Conservation (phyloP, 2,329 filamentous ascomycete genomes). For the Cercospora sp. region DNA sequence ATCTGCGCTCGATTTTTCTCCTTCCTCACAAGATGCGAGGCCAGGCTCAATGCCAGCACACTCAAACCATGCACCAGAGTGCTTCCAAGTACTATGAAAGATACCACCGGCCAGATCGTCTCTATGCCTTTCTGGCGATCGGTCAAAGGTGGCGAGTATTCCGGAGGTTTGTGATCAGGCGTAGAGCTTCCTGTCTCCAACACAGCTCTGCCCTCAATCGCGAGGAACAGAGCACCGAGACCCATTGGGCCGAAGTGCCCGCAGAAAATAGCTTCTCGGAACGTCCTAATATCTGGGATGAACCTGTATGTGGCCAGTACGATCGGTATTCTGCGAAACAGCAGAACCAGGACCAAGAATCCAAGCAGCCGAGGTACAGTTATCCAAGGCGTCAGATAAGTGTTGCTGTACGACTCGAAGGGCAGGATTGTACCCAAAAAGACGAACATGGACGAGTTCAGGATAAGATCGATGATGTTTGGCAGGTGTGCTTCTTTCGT, state of each 20-base stretch:
- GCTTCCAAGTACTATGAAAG: constrained; percentile 56
- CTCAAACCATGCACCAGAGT: constrained; percentile 58
- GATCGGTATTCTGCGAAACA: constrained; percentile 56
- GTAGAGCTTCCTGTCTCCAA: constrained; percentile 53
- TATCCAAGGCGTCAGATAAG: constrained; percentile 44
- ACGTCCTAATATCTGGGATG: constrained; percentile 53
- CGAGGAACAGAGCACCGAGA: constrained; percentile 58
- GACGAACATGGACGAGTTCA: constrained; percentile 58
- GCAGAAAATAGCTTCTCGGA: constrained; percentile 56
- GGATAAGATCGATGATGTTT: constrained; percentile 55
- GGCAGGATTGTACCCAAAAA: constrained; percentile 59
- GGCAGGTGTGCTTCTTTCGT: constrained; percentile 51
- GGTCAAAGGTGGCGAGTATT: constrained; percentile 37
- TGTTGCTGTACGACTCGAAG: constrained; percentile 48
- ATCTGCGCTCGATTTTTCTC: constrained; percentile 53
- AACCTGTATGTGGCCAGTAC: constrained; percentile 51
- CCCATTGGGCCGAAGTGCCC: constrained; percentile 62
- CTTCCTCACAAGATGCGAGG: constrained; percentile 49
- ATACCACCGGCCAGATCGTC: constrained; percentile 57
- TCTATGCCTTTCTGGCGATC: constrained; percentile 45
- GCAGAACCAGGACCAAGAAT: constrained; percentile 52
- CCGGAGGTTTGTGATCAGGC: constrained; percentile 49
- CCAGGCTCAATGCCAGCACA: constrained; percentile 53
- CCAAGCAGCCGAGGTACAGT: constrained; percentile 47
- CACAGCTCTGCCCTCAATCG: constrained; percentile 56